Evolutionary conservation across 2,329 filamentous ascomycete genomes (phyloP), one percentile per base, ranked within the genome.

Genomic region (Alternaria sp.): DNA sequence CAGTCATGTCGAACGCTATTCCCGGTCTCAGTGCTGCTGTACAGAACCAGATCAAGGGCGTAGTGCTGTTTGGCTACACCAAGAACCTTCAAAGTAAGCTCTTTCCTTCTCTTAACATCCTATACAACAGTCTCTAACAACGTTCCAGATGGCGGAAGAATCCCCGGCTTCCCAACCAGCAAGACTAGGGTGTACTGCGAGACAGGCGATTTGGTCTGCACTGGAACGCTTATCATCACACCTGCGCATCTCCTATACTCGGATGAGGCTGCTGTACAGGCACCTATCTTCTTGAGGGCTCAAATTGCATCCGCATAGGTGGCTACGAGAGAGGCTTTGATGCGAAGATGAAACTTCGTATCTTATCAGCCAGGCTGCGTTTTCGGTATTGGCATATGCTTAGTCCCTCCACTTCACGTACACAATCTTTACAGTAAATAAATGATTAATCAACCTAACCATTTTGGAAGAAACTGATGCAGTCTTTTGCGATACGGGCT

Each of bases 1-100:
- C 79, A 9, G 64, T 80, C 55, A 78, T 79, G 55, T 73, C 76
- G 11, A 70, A 66, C 33, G 68, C 78, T 8, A 72, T 80, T 55
- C 57, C 70, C 14, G 64, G 64, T 15, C 68, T 78, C 4, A 69
- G 69, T 28, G 21, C 67, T n/a, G 58, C 64, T 15, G 71, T 79
- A 20, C 72, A 71, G 59, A 64, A 68, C 41, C 70, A 73, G 47
- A 69, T 80, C 63, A 75, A 74, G 30, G 79, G 78, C 26, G 75
- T 78, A 4, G 78, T 79, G 12, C 68, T 79, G 20, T 81, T 78
- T 54, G 79, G 79, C 15, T 76, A 81, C 66, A 81, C 79, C 23
- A 74, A 75, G 64, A 80, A 80, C 58, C 61, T 61, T 46, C 78
- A 80, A 61, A 76, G 37, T 41, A 41, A 41, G 37, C n/a, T 41